These are phyloP conservation scores for Trifolium repens DNA, from an alignment of 306 rosid species.

Conservation along the genomic window DNA sequence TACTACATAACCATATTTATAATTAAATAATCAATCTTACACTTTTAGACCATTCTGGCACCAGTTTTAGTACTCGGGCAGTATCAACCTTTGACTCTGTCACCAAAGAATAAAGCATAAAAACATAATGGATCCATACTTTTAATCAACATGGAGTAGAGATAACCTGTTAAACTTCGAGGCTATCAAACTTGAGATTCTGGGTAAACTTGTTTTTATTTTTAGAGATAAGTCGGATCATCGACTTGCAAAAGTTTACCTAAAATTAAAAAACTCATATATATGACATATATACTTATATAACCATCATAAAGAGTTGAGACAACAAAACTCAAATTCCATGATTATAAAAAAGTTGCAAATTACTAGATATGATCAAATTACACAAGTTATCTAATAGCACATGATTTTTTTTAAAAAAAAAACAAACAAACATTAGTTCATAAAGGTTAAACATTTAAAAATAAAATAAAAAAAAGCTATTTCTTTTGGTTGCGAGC, in stretches of 20 bases:
- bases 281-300: neutral
- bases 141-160: constrained; percentile 14
- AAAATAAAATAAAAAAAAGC: neutral
- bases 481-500: neutral
- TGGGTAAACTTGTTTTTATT: neutral
- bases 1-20: constrained; percentile 28
- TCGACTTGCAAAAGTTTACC: neutral
- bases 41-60: constrained; percentile 87
- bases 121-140: constrained; percentile 33
- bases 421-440: neutral
- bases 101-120: constrained; percentile 38
- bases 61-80: constrained; percentile 76
- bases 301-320: neutral
- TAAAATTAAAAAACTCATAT: neutral
- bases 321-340: neutral
- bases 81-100: constrained; percentile 72
- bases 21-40: constrained; percentile 59
- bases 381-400: neutral
- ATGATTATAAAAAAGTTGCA: neutral
- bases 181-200: constrained; percentile 6
- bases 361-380: neutral
- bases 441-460: neutral
- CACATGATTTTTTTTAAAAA: neutral
- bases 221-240: neutral
- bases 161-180: neutral